Evolutionary conservation across 2,329 filamentous ascomycete species (phyloP).

Genomic region (Rhynchosporium graminicola): DNA sequence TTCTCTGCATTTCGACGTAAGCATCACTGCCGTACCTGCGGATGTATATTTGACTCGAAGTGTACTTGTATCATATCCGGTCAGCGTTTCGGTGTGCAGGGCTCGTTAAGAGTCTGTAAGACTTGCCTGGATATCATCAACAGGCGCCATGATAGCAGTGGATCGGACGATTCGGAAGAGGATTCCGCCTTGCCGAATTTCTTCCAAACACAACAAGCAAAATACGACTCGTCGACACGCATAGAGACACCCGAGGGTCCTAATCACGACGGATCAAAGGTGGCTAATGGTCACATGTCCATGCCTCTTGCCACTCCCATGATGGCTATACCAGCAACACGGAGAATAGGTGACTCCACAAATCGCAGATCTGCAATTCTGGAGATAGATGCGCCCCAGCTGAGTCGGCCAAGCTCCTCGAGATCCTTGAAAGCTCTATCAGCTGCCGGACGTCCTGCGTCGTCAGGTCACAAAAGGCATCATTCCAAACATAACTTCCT

Average conservation of each 20-base stretch:
- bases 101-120: slow-evolving; percentile 86
- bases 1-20: slow-evolving; percentile 95
- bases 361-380: slow-evolving; percentile 86
- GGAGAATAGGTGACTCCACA: slow-evolving; percentile 69
- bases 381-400: slow-evolving; percentile 81
- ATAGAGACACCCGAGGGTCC: slow-evolving; percentile 45
- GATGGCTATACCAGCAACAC: slow-evolving; percentile 69
- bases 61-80: slow-evolving; percentile 92
- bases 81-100: slow-evolving; percentile 81
- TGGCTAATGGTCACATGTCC: slow-evolving; percentile 42
- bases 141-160: slow-evolving; percentile 82
- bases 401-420: slow-evolving; percentile 91
- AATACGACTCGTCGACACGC: slow-evolving; percentile 45
- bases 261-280: slow-evolving; percentile 40
- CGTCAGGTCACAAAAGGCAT: slow-evolving; percentile 78
- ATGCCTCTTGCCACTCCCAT: slow-evolving; percentile 65
- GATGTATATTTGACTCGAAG: slow-evolving; percentile 97
- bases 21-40: slow-evolving; percentile 92
- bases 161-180: slow-evolving; percentile 83
- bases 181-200: slow-evolving; percentile 68
- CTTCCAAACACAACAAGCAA: slow-evolving; percentile 56
- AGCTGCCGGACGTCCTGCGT: slow-evolving; percentile 66
- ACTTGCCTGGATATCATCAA: slow-evolving; percentile 91
- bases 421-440: slow-evolving; percentile 79
- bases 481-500: slow-evolving; percentile 86